Base-by-base conservation (phyloP, 1,139 yeast genomes). In the Hemisphaericaspora xylanilytica region DNA sequence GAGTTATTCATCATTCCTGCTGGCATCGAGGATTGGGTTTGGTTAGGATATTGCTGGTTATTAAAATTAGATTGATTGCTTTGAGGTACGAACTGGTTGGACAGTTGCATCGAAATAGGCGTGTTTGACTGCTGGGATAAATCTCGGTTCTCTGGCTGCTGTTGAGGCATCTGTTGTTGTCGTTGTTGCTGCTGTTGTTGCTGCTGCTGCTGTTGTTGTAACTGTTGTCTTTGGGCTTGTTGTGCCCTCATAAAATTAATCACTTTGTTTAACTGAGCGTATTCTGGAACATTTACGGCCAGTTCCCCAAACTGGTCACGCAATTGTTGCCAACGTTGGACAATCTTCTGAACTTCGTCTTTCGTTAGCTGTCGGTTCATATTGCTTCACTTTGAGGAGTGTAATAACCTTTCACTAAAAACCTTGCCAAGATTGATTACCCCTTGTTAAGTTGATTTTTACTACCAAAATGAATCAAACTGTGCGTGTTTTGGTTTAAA, bases 251-350 rank as follows among this genome's bases (percentile, higher is more conserved):
- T 74, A 37, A 65, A 69, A 51, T 75, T 75, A 44, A 80, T 63
- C 38, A 78, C 64, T 49, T 73, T 79, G 30, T 81, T 75, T 48
- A 80, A 68, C 46, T 77, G 80, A 32, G 75, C 70, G 55, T 75
- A 81, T 58, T 81, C 86, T 12, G 81, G 81, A 25, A 78, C 77
- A 45, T 74, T 75, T 9, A 71, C 70, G 1, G 81, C 86, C 46
- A 73, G 78, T 34, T 79, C 84, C n/a, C 86, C 85, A 51, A 67
- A 78, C 51, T 80, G 83, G 40, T 70, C 69, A 42, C 78, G 71
- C 48, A 81, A 63, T 53, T 77, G 82, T 48, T 78, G 80, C 85
- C 85, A 80, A 44, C 85, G 75, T 57, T 68, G 71, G 39, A 70
- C 54, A 25, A 65, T 60, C 49, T 63, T 67, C 51, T 68, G 75